Evolutionary conservation across 768 basidiomycete genomes (phyloP).

Genomic region (Trametes cingulata): DNA sequence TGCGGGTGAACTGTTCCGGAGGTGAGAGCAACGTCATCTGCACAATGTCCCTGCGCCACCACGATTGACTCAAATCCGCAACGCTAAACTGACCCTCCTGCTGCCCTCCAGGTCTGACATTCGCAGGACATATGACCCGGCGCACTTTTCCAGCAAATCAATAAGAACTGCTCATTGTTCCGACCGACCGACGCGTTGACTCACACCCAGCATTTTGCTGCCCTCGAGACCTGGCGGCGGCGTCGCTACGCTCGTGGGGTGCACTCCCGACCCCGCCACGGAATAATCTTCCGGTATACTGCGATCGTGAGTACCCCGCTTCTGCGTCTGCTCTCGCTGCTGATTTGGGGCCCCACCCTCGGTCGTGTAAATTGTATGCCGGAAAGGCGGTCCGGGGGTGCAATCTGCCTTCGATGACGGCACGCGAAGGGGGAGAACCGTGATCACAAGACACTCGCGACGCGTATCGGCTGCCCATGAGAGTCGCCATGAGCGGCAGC

Average conservation of each 20-base stretch:
- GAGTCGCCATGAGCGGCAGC: slow-evolving; percentile 5
- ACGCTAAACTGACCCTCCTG: background rate
- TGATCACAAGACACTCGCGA: slow-evolving; percentile 15
- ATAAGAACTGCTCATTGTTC: background rate
- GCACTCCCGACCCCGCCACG: background rate
- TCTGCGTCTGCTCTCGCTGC: slow-evolving; percentile 1
- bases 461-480: background rate
- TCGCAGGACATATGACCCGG: background rate
- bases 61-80: background rate
- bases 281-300: slow-evolving; percentile 2
- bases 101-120: background rate
- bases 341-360: slow-evolving; percentile 5
- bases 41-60: slow-evolving; percentile 4
- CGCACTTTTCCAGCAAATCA: background rate
- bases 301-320: slow-evolving; percentile 10
- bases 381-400: slow-evolving; percentile 12
- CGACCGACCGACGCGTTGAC: background rate
- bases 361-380: background rate
- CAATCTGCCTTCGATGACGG: slow-evolving; percentile 9
- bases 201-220: background rate
- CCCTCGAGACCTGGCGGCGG: background rate
- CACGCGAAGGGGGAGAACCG: slow-evolving; percentile 3
- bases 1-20: background rate
- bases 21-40: background rate
- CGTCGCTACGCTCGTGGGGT: background rate